Percentiles rank a stretch among this genome's conserved stretches.
phyloP scores from a whole-genome alignment of 2,329 filamentous ascomycete genomes.

The Pseudogymnoascus sp. region DNA sequence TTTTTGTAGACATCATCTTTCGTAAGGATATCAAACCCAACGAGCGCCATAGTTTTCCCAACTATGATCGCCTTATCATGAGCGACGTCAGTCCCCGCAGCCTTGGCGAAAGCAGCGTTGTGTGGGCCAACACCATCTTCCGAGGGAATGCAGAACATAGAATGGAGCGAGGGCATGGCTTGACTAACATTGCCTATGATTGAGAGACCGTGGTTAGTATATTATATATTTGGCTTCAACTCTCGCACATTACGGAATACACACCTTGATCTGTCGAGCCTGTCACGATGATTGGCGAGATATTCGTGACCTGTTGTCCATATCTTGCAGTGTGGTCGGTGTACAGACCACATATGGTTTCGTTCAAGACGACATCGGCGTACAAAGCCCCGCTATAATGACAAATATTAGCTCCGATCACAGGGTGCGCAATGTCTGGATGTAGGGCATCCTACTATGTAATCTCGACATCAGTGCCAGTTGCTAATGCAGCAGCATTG shows the following conservation, averaged over 20 bases:
- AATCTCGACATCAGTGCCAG: constrained; percentile 40
- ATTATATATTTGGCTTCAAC: not conserved
- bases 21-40: constrained; percentile 39
- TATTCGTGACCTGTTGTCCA: constrained; percentile 28
- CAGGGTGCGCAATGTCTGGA: not conserved
- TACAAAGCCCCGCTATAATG: constrained; percentile 32
- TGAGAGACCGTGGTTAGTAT: not conserved
- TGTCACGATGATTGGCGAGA: constrained; percentile 33
- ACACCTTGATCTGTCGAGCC: constrained; percentile 44
- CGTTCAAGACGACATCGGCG: constrained; percentile 47
- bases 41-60: constrained; percentile 40
- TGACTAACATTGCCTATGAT: constrained; percentile 48
- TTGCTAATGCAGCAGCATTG: constrained; percentile 37
- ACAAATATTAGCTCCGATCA: not conserved
- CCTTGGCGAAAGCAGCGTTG: constrained; percentile 42
- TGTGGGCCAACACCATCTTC: constrained; percentile 40
- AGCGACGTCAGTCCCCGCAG: constrained; percentile 39
- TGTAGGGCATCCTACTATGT: constrained; percentile 22
- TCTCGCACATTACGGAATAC: constrained; percentile 30
- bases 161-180: constrained; percentile 45
- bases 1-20: constrained; percentile 33
- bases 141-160: constrained; percentile 42
- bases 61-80: constrained; percentile 39
- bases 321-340: constrained; percentile 36
- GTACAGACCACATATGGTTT: constrained; percentile 38